phyloP scores from a whole-genome alignment of 352 stramenopile species.

The Saprolegnia diclina region DNA sequence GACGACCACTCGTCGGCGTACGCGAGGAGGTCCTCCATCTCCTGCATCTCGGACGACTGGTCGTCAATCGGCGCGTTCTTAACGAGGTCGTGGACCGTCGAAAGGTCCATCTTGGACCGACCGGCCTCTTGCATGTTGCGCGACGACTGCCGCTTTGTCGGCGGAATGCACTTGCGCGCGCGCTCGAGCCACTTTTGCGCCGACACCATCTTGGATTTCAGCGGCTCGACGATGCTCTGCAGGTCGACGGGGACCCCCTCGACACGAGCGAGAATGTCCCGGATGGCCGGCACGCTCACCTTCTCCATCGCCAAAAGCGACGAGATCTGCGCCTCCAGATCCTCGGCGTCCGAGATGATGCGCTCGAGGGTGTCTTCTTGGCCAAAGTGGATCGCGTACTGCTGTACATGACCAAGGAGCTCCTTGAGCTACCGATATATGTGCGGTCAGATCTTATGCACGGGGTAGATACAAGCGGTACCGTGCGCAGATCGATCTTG shows the following conservation, averaged over 20 bases:
- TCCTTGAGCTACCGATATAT: constrained; percentile 34
- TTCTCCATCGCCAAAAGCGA: constrained; percentile 71
- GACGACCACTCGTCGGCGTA: constrained; percentile 80
- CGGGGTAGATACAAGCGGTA: no score
- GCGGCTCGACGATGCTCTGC: constrained; percentile 62
- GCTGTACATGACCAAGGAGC: constrained; percentile 42
- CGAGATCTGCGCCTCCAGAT: constrained; percentile 56
- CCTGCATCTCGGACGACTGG: constrained; percentile 70
- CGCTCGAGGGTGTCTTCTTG: constrained; percentile 45
- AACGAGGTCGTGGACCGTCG: constrained; percentile 71
- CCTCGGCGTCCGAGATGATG: constrained; percentile 55
- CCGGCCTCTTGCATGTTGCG: constrained; percentile 37
- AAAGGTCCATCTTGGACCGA: constrained; percentile 72
- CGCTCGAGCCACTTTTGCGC: constrained; percentile 82
- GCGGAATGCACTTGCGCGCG: constrained; percentile 77
- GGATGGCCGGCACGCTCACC: constrained; percentile 74
- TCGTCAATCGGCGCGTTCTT: constrained; percentile 83
- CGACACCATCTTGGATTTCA: constrained; percentile 80
- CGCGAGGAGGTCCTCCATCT: constrained; percentile 86
- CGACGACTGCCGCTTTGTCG: constrained; percentile 42
- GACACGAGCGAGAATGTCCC: constrained; percentile 70
- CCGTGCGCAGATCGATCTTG: constrained; percentile 25
- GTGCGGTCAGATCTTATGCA: neutral
- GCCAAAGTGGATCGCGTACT: constrained; percentile 49
- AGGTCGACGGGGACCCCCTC: constrained; percentile 85